Conservation (phyloP, 23 red algal species). For the Pyropia haitanensis region DNA sequence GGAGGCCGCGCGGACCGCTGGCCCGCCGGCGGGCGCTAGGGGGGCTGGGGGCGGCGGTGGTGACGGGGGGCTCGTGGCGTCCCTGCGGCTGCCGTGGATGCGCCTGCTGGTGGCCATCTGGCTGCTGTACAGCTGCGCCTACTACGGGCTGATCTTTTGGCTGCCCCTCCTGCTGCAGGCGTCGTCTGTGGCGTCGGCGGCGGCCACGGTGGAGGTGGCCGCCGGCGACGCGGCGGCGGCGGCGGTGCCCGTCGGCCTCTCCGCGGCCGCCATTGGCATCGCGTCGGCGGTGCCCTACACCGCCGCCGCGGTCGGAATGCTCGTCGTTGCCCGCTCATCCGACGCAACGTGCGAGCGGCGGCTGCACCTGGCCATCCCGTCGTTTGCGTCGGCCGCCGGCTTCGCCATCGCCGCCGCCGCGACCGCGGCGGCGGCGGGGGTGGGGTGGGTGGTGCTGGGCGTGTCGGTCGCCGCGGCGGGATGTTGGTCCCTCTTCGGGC, state of each 20-base stretch:
- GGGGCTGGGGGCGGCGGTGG: conserved; percentile 1
- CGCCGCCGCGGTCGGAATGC: conserved; percentile 23
- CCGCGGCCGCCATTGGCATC: conserved; percentile 32
- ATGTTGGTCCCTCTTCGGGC: conserved; percentile 51
- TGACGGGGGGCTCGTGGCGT: conserved; percentile 21
- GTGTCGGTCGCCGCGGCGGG: conserved; percentile 37
- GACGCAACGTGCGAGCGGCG: conserved; percentile 30
- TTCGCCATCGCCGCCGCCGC: conserved; percentile 33
- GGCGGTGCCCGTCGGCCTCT: conserved; percentile 1
- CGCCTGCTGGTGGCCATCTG: conserved; percentile 46
- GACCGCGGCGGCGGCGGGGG: conserved; percentile 14
- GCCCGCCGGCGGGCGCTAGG: too few species aligned
- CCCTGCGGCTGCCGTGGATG: conserved; percentile 39
- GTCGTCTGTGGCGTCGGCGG: conserved; percentile 8
- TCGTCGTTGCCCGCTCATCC: conserved; percentile 40
- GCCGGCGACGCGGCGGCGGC: too few species aligned
- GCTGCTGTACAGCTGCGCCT: conserved; percentile 41
- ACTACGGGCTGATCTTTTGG: conserved; percentile 60
- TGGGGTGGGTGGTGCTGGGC: conserved; percentile 19
- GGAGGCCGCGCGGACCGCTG: conserved; percentile 10
- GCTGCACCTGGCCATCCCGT: conserved; percentile 34
- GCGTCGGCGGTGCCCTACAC: conserved; percentile 38
- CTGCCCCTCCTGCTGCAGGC: conserved; percentile 44
- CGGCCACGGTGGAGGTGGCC: too few species aligned
- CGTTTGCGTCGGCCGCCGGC: conserved; percentile 31